Evolutionary conservation across 2,329 filamentous ascomycete genomes (phyloP), one percentile per base, ranked within the genome.

Genomic region (Trichoderma koningiopsis): DNA sequence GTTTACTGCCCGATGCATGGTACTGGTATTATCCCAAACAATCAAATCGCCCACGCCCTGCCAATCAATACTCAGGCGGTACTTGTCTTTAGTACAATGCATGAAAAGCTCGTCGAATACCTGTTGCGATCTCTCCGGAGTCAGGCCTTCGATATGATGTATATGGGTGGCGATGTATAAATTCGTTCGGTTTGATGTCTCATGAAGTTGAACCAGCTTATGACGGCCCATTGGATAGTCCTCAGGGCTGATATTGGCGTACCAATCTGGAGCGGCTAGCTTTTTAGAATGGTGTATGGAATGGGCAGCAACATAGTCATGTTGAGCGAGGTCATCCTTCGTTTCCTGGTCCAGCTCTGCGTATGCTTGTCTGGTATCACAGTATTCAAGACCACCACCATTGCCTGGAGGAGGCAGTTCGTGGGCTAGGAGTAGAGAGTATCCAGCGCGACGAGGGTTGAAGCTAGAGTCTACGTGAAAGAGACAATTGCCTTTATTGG

Each of bases 21-120:
- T 83, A 60, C 81, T 83, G 0, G 84, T 84, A 74, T 89, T 89
- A 72, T 89, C 87, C 87, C 87, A 89, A 22, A 87, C 80, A 88
- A 66, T 53, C 16, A 66, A 22, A n/a, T 66, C 62, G 22, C 62
- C 62, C 0, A 53, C 52, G 8, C 56, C 13, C n/a, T 49, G 43
- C 62, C 62, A 66, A n/a, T 66, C 62, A 19, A 66, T 79, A 19
- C 6, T 77, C 79, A 8, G 83, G 69, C 0, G 81, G 72, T 85
- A 85, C 73, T 84, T 83, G 0, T 79, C 75, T 76, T 85, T 82
- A 5, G 81, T 83, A 0, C 80, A 82, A 74, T 87, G 85, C 3
- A 73, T 73, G 49, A 83, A 83, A n/a, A 88, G 76, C n/a, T 71
- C 75, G 14, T 79, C 75, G 3, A 84, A 72, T 52, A 84, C 71